These are phyloP conservation scores for Sporisorium scitamineum DNA, from an alignment of 1,284 basidiomycete species.

Conservation along the genomic window DNA sequence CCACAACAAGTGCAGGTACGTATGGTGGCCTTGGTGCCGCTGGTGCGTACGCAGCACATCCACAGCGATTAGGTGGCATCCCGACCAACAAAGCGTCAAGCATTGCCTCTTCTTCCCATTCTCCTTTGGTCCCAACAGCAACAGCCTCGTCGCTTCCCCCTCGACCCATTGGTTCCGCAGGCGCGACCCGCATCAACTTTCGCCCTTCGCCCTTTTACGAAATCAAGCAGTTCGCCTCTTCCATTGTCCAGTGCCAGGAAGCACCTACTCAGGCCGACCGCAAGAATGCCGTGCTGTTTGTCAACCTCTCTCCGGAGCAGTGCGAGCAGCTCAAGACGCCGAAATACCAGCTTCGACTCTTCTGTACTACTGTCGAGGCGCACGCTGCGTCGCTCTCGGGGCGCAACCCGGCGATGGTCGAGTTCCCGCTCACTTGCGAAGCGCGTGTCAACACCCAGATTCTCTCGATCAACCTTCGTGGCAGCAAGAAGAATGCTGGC, in stretches of 20 bases:
- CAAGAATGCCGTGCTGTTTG: constrained; percentile 39
- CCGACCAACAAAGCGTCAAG: constrained; percentile 29
- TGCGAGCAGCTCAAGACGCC: constrained; percentile 35
- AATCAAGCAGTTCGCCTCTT: constrained; percentile 53
- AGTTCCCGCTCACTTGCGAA: constrained; percentile 65
- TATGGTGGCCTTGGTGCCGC: constrained; percentile 27
- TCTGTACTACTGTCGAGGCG: constrained; percentile 58
- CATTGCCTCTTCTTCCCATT: constrained; percentile 34
- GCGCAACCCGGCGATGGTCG: constrained; percentile 47
- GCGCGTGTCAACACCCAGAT: constrained; percentile 54
- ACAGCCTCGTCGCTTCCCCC: constrained; percentile 9
- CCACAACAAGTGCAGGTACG: constrained; percentile 38
- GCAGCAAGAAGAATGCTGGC: constrained; percentile 62
- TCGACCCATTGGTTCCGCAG: constrained; percentile 22
- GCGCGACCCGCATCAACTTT: constrained; percentile 45
- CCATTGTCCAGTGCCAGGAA: constrained; percentile 51
- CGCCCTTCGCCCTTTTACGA: constrained; percentile 62
- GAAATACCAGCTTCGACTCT: constrained; percentile 52
- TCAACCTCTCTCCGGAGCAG: constrained; percentile 46
- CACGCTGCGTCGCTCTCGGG: constrained; percentile 51
- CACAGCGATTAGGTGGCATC: constrained; percentile 28
- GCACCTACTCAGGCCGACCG: constrained; percentile 53
- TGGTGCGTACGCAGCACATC: constrained; percentile 29
- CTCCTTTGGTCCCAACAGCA: constrained; percentile 20
- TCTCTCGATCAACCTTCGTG: constrained; percentile 56